Conservation (phyloP, 2,329 filamentous ascomycete genomes). For the Lasiodiplodia citricola region DNA sequence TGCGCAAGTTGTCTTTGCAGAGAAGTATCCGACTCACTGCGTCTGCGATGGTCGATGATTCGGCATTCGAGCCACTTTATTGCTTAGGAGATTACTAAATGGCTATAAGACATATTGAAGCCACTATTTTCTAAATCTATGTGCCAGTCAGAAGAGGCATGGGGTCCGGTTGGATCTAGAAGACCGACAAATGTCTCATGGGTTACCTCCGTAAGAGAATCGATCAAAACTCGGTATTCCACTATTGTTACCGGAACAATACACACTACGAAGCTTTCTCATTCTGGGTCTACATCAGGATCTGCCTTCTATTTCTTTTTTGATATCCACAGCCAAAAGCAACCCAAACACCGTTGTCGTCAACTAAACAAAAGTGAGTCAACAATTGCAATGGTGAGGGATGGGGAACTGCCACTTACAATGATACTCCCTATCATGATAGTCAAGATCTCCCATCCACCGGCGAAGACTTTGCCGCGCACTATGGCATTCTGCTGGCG, state of each 20-base stretch:
- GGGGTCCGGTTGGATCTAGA: too few relatives aligned
- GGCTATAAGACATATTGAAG: neutral
- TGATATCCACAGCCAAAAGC: slow-evolving; percentile 5
- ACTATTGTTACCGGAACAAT: neutral
- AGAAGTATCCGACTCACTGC: too few relatives aligned
- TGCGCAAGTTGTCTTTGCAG: too few relatives aligned
- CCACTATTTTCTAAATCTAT: neutral
- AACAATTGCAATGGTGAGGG: neutral
- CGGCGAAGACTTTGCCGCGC: slow-evolving; percentile 61
- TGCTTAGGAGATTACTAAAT: neutral
- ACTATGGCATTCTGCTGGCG: slow-evolving; percentile 65
- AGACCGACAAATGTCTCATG: too few relatives aligned
- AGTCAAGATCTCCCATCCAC: slow-evolving; percentile 63
- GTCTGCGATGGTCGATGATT: neutral
- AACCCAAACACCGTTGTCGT: slow-evolving; percentile 8
- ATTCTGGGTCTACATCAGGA: neutral
- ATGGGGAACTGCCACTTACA: slow-evolving; percentile 44
- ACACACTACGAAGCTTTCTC: neutral
- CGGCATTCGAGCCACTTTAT: neutral
- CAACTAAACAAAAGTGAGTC: neutral
- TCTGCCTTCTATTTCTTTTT: slow-evolving; percentile 1
- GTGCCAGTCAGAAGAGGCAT: too few relatives aligned
- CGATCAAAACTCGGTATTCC: neutral
- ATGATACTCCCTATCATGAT: slow-evolving; percentile 54
- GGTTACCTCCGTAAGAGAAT: too few relatives aligned